Evolutionary conservation across 345 rosid species (phyloP), one percentile per base, ranked within the genome.

Genomic region (Syzygium oleosum): DNA sequence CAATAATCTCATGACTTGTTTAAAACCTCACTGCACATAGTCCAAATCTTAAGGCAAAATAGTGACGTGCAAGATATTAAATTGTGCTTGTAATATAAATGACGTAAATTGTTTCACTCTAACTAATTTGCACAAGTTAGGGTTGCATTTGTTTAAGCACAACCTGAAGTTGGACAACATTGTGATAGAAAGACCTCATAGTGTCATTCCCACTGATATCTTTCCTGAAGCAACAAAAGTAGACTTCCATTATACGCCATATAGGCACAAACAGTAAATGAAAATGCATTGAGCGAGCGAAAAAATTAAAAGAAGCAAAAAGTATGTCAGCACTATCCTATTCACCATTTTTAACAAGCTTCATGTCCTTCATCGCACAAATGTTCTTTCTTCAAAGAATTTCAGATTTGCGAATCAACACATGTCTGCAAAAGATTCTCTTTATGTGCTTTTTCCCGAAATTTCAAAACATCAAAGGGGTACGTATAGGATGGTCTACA

Each of bases 101-200:
- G 27, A 34, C 25, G 3, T 58, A 58, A 73, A 19, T 34, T 73
- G 7, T 73, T 73, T 73, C 49, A 73, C 49, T 34, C 49, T 73
- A 73, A 38, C 83, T 38, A 73, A 73, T 73, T 21, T 73, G 83
- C 49, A 73, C 46, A 51, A 52, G 46, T 49, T 16, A 29, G 84
- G 78, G 49, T 52, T 34, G 16, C 23, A 46, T 65, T 51, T 65
- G 29, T 84, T 16, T 52, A 51, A 87, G 88, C 88, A 88, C 86
- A 88, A 97, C 98, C 99, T 95, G 98, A 65, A 97, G 97, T 55
- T 90, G 88, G 86, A 94, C 91, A 88, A 96, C 97, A 85, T 94
- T 92, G 59, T 78, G 90, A 90, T 96, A 97, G 92, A 95, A 95
- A 88, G 97, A 92, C 68, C 91, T 89, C 94, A 96, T 95, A 79